Conservation (phyloP, 1,284 basidiomycete species). For the Gymnopus androsaceus region DNA sequence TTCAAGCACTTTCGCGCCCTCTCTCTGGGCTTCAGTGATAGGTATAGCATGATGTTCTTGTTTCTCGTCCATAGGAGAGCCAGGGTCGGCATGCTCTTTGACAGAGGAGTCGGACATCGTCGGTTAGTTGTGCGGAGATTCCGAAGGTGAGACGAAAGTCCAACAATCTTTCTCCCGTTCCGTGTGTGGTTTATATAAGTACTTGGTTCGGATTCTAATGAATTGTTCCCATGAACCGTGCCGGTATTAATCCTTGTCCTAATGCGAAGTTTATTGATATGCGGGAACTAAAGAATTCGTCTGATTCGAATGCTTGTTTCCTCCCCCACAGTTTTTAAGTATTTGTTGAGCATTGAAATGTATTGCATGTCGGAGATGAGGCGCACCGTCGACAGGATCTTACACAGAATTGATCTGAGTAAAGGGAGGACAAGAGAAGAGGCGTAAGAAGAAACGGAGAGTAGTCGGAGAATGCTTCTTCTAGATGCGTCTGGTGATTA, state of each 20-base stretch:
- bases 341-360: too few relatives aligned
- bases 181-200: background rate
- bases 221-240: background rate
- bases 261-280: too few relatives aligned
- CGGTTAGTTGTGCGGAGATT: too few relatives aligned
- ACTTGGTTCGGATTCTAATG: background rate
- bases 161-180: background rate
- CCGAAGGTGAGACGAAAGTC: background rate
- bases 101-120: too few relatives aligned
- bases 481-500: background rate
- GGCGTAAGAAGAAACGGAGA: background rate
- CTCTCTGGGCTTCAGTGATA: background rate
- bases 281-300: too few relatives aligned
- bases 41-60: constrained; percentile 3
- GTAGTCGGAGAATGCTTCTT: background rate
- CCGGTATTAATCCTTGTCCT: too few relatives aligned
- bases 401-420: too few relatives aligned
- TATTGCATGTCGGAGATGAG: too few relatives aligned
- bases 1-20: constrained; percentile 17
- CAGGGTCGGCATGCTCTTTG: background rate
- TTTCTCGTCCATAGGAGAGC: constrained; percentile 1
- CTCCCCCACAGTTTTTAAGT: too few relatives aligned
- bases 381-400: too few relatives aligned
- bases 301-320: too few relatives aligned
- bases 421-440: background rate